Percentiles rank a stretch among this genome's conserved stretches.
phyloP scores from a whole-genome alignment of 805 yeast genomes.

The Pichia kluyveri region DNA sequence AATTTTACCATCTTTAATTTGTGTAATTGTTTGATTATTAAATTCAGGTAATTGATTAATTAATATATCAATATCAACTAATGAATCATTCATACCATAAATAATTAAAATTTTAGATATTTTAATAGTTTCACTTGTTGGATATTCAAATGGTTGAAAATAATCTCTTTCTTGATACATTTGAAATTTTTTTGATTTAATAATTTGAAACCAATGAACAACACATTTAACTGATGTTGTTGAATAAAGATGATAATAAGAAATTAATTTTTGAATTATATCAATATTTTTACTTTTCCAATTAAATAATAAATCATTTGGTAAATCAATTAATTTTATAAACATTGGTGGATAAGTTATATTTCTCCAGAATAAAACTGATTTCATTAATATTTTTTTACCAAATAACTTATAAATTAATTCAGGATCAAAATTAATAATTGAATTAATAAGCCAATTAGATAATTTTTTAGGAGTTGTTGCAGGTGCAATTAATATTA shows the following conservation, averaged over 20 bases:
- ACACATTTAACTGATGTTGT: constrained; percentile 86
- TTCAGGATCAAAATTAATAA: constrained; percentile 71
- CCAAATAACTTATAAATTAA: constrained; percentile 71
- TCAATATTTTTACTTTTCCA: constrained; percentile 75
- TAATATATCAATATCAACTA: constrained; percentile 80
- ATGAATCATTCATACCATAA: constrained; percentile 75
- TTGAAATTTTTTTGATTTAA: constrained; percentile 67
- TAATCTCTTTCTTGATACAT: constrained; percentile 73
- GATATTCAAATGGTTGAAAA: constrained; percentile 40
- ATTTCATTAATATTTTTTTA: constrained; percentile 57
- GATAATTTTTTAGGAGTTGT: constrained; percentile 84
- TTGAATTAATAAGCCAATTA: constrained; percentile 65
- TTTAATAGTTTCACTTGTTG: constrained; percentile 39
- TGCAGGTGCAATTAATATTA: constrained; percentile 73
- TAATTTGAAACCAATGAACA: constrained; percentile 95
- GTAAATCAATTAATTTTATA: constrained; percentile 59
- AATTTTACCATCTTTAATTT: constrained; percentile 6
- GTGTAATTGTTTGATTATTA: constrained; percentile 4
- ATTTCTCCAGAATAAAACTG: constrained; percentile 57
- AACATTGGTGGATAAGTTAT: constrained; percentile 72
- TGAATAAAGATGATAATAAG: constrained; percentile 82
- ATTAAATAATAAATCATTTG: constrained; percentile 61
- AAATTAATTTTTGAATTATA: constrained; percentile 62
- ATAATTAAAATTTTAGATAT: constrained; percentile 62
- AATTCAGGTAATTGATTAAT: constrained; percentile 33